Conservation (phyloP, 1,284 basidiomycete species). For the Mycena sp. region DNA sequence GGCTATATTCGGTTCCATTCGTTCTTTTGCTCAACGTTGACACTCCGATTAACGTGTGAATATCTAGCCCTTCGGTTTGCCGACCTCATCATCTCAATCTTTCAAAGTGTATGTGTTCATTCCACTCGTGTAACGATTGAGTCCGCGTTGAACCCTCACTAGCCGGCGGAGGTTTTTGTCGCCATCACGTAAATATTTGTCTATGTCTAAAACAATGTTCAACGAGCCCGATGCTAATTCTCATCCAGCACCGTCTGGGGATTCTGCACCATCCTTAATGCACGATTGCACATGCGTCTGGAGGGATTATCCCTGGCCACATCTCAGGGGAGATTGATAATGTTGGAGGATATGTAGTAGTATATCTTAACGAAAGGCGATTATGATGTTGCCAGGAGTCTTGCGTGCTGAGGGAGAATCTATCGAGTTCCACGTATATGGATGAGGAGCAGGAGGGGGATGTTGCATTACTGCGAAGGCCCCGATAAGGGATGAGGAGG, state of each 20-base stretch:
- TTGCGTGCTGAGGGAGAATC: too few relatives aligned
- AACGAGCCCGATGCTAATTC: background rate
- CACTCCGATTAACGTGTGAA: background rate
- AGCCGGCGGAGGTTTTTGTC: constrained; percentile 3
- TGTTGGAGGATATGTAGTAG: constrained; percentile 12
- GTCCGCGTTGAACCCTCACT: background rate
- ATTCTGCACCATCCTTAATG: constrained; percentile 3
- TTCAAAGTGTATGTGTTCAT: background rate
- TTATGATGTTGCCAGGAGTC: too few relatives aligned
- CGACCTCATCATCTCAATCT: background rate
- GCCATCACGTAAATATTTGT: constrained; percentile 5
- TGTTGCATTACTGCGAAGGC: too few relatives aligned
- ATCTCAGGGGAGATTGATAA: background rate
- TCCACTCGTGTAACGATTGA: background rate
- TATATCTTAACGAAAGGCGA: too few relatives aligned
- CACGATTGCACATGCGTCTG: constrained; percentile 10
- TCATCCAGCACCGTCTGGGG: background rate
- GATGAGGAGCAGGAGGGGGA: too few relatives aligned
- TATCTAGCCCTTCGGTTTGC: constrained; percentile 8
- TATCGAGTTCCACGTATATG: too few relatives aligned
- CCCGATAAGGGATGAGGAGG: too few relatives aligned
- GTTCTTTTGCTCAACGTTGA: background rate
- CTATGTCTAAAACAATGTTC: background rate
- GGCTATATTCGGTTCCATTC: background rate
- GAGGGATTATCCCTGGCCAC: background rate